A percentile compares a stretch with the other conserved stretches of the same genome.
phyloP scores from a whole-genome alignment of 176 grass and related monocot species.

The Dendrocalamus sinicus region DNA sequence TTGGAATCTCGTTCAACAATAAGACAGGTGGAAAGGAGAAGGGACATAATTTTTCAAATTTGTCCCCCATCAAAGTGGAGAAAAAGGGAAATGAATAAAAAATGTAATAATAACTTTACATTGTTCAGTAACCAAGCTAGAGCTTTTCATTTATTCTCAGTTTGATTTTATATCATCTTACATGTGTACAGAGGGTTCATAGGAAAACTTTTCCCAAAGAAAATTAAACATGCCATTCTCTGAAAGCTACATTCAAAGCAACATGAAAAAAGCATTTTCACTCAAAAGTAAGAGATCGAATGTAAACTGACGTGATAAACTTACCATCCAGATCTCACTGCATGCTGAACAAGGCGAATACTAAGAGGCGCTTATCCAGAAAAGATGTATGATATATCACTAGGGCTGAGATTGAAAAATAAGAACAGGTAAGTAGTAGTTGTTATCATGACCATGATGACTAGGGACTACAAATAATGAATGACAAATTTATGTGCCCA shows the following conservation, averaged over 20 bases:
- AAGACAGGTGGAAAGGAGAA: not conserved
- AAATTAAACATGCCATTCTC: conserved; percentile 2
- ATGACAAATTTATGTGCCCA: conserved; percentile 17
- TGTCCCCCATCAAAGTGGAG: not conserved
- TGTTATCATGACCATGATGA: conserved; percentile 33
- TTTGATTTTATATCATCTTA: conserved; percentile 2
- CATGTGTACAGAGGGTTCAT: not conserved
- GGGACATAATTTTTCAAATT: not conserved
- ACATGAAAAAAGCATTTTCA: not conserved
- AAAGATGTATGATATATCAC: conserved; percentile 70
- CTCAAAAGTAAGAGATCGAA: not conserved
- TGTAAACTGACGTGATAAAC: not conserved
- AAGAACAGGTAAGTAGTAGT: conserved; percentile 46
- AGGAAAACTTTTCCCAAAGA: not conserved
- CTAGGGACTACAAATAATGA: not conserved
- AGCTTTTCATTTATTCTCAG: not conserved
- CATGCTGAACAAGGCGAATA: conserved; percentile 95
- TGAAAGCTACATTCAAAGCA: conserved; percentile 4
- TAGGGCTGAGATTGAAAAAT: conserved; percentile 66
- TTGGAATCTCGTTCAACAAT: not conserved
- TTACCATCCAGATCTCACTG: conserved; percentile 95
- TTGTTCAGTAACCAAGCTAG: not conserved
- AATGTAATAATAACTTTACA: not conserved
- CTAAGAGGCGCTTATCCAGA: conserved; percentile 98
- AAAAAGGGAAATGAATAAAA: not conserved